Base-by-base conservation (phyloP, 495 filamentous ascomycete genomes). In the Penicillium longicatenatum region DNA sequence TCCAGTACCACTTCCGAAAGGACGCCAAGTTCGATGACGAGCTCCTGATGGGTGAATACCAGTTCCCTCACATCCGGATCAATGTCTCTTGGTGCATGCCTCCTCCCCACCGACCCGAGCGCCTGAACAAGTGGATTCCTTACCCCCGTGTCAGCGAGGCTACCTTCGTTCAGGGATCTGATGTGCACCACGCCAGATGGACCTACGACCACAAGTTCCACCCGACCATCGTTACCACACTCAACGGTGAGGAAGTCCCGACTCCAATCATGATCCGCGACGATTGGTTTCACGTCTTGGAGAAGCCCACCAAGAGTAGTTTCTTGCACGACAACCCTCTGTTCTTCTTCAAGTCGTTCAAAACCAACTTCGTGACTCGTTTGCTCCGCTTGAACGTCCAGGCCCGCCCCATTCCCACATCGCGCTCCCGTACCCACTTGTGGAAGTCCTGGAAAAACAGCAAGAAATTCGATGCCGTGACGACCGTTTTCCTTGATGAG, bases 191-290 rank as follows among this genome's bases (percentile, higher is more conserved):
- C 48, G 48, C 48, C 48, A 39, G 19, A 22, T 51, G 48, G 48
- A 51, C 48, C 8, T 51, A 51, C 30, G 48, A 51, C 30, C 48
- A 51, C 48, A 51, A 51, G 48, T 51, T 51, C 30, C 48, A 51
- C 30, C 48, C 48, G 19, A 51, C 33, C 2, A 51, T 51, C 21
- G 30, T 12, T 6, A 51, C 48, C 17, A 51, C 17, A 6, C 33
- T 51, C 16, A 51, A 51, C 14, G 48, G 48, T 7, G 33, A 39
- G 19, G 48, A 51, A 11, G 48, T 51, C 14, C 17, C 29, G 3
- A 51, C 48, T 37, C 48, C 48, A 2, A 22, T 39, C 19, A 51
- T 51, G 48, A 51, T 51, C 33, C 48, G 48, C 12, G 48, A 51
- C 6, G 48, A 51, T 51, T 51, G 48, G 48, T 51, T 51, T 31